Evolutionary conservation across 2,329 filamentous ascomycete genomes (phyloP), one percentile per base, ranked within the genome.

Genomic region (Xylariaceae sp.): DNA sequence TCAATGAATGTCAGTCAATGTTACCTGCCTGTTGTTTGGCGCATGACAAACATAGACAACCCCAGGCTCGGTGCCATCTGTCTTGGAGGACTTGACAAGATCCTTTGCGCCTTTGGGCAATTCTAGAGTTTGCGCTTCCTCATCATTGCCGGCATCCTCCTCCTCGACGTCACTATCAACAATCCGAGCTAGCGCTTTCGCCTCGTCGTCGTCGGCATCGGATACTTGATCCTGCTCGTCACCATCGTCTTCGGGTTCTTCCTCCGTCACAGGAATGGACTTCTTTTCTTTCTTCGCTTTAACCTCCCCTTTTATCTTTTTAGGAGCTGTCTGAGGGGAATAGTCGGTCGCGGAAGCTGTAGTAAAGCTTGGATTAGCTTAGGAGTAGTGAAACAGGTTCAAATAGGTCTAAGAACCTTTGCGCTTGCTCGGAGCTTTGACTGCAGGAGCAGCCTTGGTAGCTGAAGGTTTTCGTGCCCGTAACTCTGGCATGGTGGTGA

Each of bases 31-130:
- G 20, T 19, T 19, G 10, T 21, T 19, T 16, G 22, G 14, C 33
- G 35, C 11, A 32, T n/a, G 6, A 39, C 52, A 38, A 45, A 98
- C 77, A 70, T 95, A 97, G 61, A 97, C 77, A 33, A 93, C 84
- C 37, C 91, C 92, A 2, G 87, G 80, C 41, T 79, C 56, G 22
- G 56, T 58, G 55, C 69, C 64, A 21, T 70, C 66, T 19, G 73
- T 69, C 51, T 66, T 66, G 43, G 55, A 58, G 19, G 54, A 51
- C 56, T 74, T 70, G 52, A 67, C 60, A 8, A 69, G 55, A 38
- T 72, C 69, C 54, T 71, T 70, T 47, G 74, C 67, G 17, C 70
- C 59, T 51, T 74, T 65, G 43, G 77, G 77, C 29, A 75, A 69
- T 60, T 73, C 73, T 7, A 77, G 69, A 35, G 73, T 71, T 54